phyloP scores from a whole-genome alignment of 495 filamentous ascomycete species.

The Aspergillus avenaceus region DNA sequence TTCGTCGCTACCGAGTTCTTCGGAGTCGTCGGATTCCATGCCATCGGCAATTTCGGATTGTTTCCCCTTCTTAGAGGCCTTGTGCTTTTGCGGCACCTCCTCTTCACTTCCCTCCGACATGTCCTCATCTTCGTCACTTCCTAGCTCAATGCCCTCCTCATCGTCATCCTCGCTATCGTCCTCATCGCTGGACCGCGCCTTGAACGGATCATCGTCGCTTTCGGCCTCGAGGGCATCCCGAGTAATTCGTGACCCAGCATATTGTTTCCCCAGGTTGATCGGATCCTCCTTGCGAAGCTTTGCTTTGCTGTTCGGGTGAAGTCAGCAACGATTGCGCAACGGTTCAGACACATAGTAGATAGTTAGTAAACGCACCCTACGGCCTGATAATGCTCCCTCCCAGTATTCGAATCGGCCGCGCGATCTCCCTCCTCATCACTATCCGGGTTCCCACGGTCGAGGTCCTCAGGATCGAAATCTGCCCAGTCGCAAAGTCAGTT shows the following conservation, averaged over 20 bases:
- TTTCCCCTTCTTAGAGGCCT: slow-evolving; percentile 33
- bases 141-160: slow-evolving; percentile 39
- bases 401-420: slow-evolving; percentile 43
- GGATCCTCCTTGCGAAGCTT: slow-evolving; percentile 73
- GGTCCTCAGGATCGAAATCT: slow-evolving; percentile 91
- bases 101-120: slow-evolving; percentile 24
- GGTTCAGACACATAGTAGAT: not conserved
- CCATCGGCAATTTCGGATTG: slow-evolving; percentile 14
- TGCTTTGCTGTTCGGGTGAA: slow-evolving; percentile 64
- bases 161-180: slow-evolving; percentile 59
- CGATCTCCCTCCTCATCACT: slow-evolving; percentile 45
- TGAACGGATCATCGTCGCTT: slow-evolving; percentile 44
- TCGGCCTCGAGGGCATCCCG: slow-evolving; percentile 59
- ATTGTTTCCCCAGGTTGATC: slow-evolving; percentile 65
- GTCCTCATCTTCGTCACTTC: slow-evolving; percentile 32
- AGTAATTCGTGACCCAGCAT: slow-evolving; percentile 74
- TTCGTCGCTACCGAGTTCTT: slow-evolving; percentile 16
- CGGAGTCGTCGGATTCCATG: slow-evolving; percentile 18
- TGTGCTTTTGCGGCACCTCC: slow-evolving; percentile 25
- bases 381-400: slow-evolving; percentile 79
- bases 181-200: slow-evolving; percentile 29
- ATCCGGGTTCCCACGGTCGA: slow-evolving; percentile 46
- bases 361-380: slow-evolving; percentile 58
- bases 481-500: slow-evolving; percentile 2
- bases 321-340: not conserved